Percentiles rank a stretch among this genome's conserved stretches.
Evolutionary conservation across 495 filamentous ascomycete genomes (phyloP).

Genomic region (Daldinia grandis): DNA sequence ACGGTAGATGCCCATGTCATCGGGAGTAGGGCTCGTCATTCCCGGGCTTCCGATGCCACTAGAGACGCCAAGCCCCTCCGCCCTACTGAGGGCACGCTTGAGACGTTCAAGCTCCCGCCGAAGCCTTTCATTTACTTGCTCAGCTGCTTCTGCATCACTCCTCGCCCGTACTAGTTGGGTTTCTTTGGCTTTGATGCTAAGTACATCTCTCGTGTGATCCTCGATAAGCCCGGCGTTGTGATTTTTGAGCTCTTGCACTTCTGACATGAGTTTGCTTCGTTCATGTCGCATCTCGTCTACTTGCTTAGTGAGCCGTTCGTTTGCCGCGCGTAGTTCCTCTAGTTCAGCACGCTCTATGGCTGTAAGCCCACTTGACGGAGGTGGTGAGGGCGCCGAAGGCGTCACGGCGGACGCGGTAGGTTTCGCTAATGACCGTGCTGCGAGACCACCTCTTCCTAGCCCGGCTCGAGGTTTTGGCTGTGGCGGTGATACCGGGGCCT

Average conservation of each 20-base stretch:
- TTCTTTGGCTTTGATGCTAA: constrained; percentile 97
- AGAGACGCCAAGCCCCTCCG: constrained; percentile 56
- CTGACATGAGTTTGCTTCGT: constrained; percentile 74
- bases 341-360: constrained; percentile 86
- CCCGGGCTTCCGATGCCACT: constrained; percentile 54
- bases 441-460: constrained; percentile 78
- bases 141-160: constrained; percentile 86
- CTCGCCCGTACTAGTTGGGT: constrained; percentile 93
- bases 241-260: constrained; percentile 88
- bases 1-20: constrained; percentile 63
- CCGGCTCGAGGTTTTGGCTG: constrained; percentile 73
- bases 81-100: constrained; percentile 74
- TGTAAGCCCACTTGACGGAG: constrained; percentile 66
- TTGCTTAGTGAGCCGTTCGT: constrained; percentile 75
- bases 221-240: constrained; percentile 97
- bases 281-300: constrained; percentile 81
- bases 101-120: constrained; percentile 90
- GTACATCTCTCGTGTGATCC: constrained; percentile 93
- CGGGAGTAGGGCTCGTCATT: constrained; percentile 55
- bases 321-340: constrained; percentile 83
- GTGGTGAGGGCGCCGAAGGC: constrained; percentile 54
- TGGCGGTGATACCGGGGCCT: constrained; percentile 62
- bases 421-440: constrained; percentile 87
- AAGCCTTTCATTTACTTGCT: constrained; percentile 81
- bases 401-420: constrained; percentile 59